These are phyloP conservation scores for Tetrastigma voinierianum DNA, from an alignment of 164 flowering plant genomes.

Conservation along the genomic window DNA sequence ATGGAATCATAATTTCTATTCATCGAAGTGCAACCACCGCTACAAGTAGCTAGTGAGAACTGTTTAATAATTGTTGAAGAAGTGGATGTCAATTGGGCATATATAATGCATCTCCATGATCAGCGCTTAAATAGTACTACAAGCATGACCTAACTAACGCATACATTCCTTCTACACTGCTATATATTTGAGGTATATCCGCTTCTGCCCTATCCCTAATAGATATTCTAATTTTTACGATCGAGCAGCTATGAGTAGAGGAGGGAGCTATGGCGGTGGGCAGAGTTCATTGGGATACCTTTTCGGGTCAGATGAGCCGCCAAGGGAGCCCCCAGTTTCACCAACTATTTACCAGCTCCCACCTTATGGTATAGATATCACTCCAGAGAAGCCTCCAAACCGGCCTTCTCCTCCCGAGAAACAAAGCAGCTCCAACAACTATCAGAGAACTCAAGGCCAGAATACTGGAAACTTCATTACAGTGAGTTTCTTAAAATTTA, in stretches of 20 bases:
- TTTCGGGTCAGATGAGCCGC: slow-evolving; percentile 28
- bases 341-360: slow-evolving; percentile 8
- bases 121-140: not conserved
- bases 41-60: not conserved
- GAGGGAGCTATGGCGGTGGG: slow-evolving; percentile 39
- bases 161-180: not conserved
- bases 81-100: not conserved
- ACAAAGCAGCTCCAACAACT: slow-evolving; percentile 19
- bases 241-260: slow-evolving; percentile 27
- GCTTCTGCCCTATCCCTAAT: not conserved
- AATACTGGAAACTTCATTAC: slow-evolving; percentile 34
- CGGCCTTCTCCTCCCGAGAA: not conserved
- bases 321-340: slow-evolving; percentile 14
- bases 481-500: slow-evolving; percentile 13
- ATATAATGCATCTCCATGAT: not conserved
- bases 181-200: slow-evolving; percentile 16
- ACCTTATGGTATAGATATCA: slow-evolving; percentile 26
- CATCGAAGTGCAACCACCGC: not conserved
- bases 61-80: not conserved
- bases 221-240: slow-evolving; percentile 1
- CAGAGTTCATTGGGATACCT: slow-evolving; percentile 38
- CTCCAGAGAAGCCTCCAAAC: slow-evolving; percentile 11
- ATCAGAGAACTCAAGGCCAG: slow-evolving; percentile 32
- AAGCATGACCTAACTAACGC: not conserved
- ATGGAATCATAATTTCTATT: too few species aligned